Base-by-base conservation (phyloP, 371 early-diverging fungal species). In the Sporodiniella umbellata region DNA sequence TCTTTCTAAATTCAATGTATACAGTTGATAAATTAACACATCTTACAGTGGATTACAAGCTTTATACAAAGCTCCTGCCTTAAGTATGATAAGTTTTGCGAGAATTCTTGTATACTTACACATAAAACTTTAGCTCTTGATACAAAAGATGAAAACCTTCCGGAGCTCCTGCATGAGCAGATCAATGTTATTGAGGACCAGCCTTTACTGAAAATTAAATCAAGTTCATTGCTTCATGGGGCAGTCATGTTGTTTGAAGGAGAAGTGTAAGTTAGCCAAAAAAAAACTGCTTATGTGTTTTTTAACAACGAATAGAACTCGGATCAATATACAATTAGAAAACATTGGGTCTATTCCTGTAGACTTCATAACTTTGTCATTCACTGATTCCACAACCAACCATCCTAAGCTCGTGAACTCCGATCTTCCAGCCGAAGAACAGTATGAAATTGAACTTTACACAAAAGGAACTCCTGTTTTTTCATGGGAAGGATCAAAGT, bases 201-300 rank as follows among this genome's bases (percentile, higher is more conserved):
- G 50, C 90, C 93, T 1, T 51, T 87, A 24, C 48, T 92, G 17
- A 81, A 86, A 39, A 78, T 83, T 26, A 80, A 76, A 44, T 74
- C 81, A 2, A 80, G 81, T 0, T 82, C 82, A 4, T 57, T 85
- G 1, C 62, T 78, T 22, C 86, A 86, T 44, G 81, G 84, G 11
- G 87, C 91, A 4, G 69, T 87, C 17, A 90, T 89, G 89, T 59
- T 92, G 14, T 92, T 84, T 65, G 91, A 91, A 54, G 92, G 90
- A 26, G 92, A 92, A 68, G 70, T 74, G 84, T 87, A 65, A 33
- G 75, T n/a, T n/a, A n/a, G n/a, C n/a, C n/a, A n/a, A n/a, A n/a
- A n/a, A n/a, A n/a, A n/a, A n/a, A n/a, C n/a, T n/a, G n/a, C n/a
- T n/a, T n/a, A n/a, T n/a, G n/a, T n/a, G n/a, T 4, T 2, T 26